Evolutionary conservation across 1,284 basidiomycete genomes (phyloP), one percentile per base, ranked within the genome.

Genomic region (Ustilago esculenta): DNA sequence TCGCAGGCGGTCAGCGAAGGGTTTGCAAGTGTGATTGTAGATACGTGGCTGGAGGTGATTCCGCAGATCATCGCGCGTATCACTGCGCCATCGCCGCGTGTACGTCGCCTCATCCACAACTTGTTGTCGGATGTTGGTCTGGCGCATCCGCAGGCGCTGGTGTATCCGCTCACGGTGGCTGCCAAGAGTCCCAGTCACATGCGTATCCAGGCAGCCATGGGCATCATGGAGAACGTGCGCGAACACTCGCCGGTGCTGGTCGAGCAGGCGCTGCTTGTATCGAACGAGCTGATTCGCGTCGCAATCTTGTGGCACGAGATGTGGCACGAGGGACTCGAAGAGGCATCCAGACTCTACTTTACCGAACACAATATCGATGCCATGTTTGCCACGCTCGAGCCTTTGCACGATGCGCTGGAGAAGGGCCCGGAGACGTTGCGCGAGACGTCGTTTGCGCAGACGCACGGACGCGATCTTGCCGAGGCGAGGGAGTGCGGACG

Each of bases 31-130:
- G 92, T 99, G 46, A 92, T 92, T 78, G 90, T 99, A 45, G 94
- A 98, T 79, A 98, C 95, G 0, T 99, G 96, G 96, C 86, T 99
- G 32, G 94, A 98, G 77, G 96, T 99, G 64, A 94, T 98, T 61
- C 96, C 96, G 34, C 94, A 98, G 90, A 96, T 99, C 75, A 98
- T 99, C 77, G 96, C 96, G 34, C 90, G 96, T 34, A 97, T 99
- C 73, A 94, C 98, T 84, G 96, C 94, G 0, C 94, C 94, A 0
- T 92, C 91, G 72, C 84, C 85, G 27, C 91, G 92, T 53, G 94
- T 98, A 63, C 88, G 93, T 37, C 87, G 90, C 61, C 91, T 95
- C 63, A 97, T 99, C 80, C 90, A 93, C 75, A 89, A 90, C 72
- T 86, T 99, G 15, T 85, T 99, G 45, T 91, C 89, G 17, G 93